These are phyloP conservation scores for Pelagophyceae sp. DNA, from an alignment of 352 stramenopile genomes.

Conservation along the genomic window DNA sequence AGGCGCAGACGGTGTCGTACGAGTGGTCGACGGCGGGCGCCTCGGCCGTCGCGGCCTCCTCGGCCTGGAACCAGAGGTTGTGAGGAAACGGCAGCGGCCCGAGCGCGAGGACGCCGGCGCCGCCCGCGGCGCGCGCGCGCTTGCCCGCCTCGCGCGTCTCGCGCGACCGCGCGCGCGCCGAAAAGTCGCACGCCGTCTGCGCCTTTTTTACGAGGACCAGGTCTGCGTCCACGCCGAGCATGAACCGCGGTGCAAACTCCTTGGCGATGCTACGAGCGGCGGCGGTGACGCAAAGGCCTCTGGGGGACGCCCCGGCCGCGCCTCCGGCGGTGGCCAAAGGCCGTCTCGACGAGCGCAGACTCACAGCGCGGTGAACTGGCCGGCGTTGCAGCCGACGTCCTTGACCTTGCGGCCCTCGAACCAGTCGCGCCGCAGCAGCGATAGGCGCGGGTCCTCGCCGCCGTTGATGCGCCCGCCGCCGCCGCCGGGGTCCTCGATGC, in stretches of 20 bases:
- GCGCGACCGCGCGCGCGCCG: conserved; percentile 6
- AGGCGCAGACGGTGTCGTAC: conserved; percentile 36
- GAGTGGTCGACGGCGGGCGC: background rate
- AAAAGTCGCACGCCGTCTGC: conserved; percentile 23
- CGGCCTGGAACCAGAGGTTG: conserved; percentile 56
- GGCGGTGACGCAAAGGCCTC: too few species aligned
- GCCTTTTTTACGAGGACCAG: conserved; percentile 52
- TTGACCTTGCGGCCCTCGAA: conserved; percentile 54
- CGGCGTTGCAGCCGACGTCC: conserved; percentile 68
- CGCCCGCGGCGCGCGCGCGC: conserved; percentile 24
- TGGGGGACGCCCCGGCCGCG: too few species aligned
- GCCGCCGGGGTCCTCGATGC: background rate
- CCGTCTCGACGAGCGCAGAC: background rate
- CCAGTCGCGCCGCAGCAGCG: conserved; percentile 53
- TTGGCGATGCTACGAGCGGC: conserved; percentile 32
- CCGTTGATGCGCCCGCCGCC: background rate
- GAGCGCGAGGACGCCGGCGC: conserved; percentile 49
- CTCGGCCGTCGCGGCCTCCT: background rate
- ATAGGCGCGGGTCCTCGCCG: conserved; percentile 49
- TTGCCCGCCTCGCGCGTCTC: background rate
- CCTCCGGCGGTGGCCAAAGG: too few species aligned
- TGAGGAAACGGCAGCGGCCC: conserved; percentile 52
- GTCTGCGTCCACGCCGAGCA: conserved; percentile 62
- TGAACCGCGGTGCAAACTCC: conserved; percentile 46
- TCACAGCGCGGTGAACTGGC: conserved; percentile 55